phyloP scores from a whole-genome alignment of 305 asterid genomes.

The Stenogyne calaminthoides region DNA sequence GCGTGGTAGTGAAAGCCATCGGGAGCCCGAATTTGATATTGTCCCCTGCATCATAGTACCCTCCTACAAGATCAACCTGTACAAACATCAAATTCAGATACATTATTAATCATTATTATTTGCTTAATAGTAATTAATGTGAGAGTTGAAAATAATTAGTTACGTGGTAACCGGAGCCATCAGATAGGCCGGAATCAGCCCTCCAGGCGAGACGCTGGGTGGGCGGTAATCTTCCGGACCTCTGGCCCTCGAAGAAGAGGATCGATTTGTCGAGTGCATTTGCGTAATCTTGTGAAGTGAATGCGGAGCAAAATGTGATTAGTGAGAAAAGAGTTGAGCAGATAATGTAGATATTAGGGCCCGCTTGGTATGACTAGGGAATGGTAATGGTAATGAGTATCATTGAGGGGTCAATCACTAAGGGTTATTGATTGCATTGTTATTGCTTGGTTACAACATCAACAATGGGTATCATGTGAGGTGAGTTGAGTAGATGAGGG shows the following conservation, averaged over 20 bases:
- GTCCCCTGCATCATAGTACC: slow-evolving; percentile 93
- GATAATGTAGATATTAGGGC: slow-evolving; percentile 27
- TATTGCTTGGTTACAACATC: too few relatives aligned
- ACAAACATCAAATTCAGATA: background rate
- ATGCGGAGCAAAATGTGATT: slow-evolving; percentile 42
- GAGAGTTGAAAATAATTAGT: background rate
- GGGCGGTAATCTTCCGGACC: slow-evolving; percentile 68
- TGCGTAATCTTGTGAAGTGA: slow-evolving; percentile 58
- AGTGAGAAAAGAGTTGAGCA: slow-evolving; percentile 27
- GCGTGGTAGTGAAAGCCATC: slow-evolving; percentile 86
- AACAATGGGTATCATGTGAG: too few relatives aligned
- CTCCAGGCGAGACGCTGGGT: slow-evolving; percentile 63
- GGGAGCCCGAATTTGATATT: slow-evolving; percentile 84
- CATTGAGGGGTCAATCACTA: too few relatives aligned
- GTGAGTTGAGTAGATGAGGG: too few relatives aligned
- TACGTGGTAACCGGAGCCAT: slow-evolving; percentile 73
- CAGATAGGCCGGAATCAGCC: slow-evolving; percentile 62
- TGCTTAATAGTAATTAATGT: background rate
- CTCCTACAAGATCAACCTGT: slow-evolving; percentile 82
- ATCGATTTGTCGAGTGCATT: slow-evolving; percentile 69
- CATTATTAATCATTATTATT: too few relatives aligned
- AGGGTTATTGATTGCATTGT: too few relatives aligned
- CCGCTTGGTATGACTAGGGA: too few relatives aligned
- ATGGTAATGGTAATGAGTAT: too few relatives aligned
- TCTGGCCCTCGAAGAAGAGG: slow-evolving; percentile 77